Evolutionary conservation across 139 green algal species (phyloP), one percentile per base, ranked within the genome.

Genomic region (Ettlia oleoabundans): DNA sequence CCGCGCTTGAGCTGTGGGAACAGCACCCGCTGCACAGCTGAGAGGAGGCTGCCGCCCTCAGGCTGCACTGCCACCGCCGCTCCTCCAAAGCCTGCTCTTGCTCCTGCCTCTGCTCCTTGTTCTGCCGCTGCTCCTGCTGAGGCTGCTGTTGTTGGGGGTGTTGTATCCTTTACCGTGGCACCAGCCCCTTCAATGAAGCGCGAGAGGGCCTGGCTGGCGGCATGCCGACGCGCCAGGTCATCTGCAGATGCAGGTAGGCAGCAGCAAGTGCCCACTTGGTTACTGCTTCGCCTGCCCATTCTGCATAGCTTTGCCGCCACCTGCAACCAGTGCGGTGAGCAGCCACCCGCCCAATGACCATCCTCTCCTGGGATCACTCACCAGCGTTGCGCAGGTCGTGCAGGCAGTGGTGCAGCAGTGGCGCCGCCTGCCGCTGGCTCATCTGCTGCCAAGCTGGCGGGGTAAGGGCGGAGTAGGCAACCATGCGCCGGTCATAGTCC

Each of bases 151-250:
- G n/a, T n/a, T n/a, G n/a, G n/a, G n/a, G n/a, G n/a, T n/a, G n/a
- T n/a, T n/a, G n/a, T n/a, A n/a, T n/a, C n/a, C n/a, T n/a, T n/a
- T n/a, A n/a, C n/a, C n/a, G 68, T 64, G 9, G 62, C 75, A 0
- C 40, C 80, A 0, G 87, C 87, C 0, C 70, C 89, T 21, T 82
- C 81, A 21, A 94, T 47, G 33, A 92, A 74, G 2, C 76, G 58
- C 3, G 61, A 38, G 19, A 94, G 73, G 3, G 87, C 88, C 72
- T 90, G 82, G 22, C 91, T 81, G 32, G 90, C 90, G 21, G 92
- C 90, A 33, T 96, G 91, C 4, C 94, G 86, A 22, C 97, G 76
- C 19, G 93, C 89, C 30, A 98, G 84, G 82, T 97, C 94, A 28
- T 80, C 73, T 83, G 55, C 41, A 66, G 22, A 43, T 19, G 9